These are phyloP conservation scores for Volvariella volvacea DNA, from an alignment of 1,284 basidiomycete genomes.

Conservation along the genomic window DNA sequence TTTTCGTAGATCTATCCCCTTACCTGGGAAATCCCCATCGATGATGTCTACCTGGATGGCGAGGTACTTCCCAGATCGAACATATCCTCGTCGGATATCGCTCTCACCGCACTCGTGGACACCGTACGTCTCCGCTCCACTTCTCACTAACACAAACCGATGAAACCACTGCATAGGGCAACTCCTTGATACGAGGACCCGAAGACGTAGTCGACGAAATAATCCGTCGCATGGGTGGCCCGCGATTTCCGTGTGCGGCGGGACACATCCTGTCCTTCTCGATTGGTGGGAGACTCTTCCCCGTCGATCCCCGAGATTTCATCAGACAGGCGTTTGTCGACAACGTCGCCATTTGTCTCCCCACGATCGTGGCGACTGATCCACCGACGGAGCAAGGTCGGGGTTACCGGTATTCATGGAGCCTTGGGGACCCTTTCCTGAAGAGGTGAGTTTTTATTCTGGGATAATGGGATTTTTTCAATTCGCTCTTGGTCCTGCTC, in stretches of 20 bases:
- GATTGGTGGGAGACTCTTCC: constrained; percentile 56
- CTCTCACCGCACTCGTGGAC: constrained; percentile 46
- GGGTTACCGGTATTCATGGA: constrained; percentile 49
- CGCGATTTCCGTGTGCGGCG: constrained; percentile 26
- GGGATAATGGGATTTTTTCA: neutral
- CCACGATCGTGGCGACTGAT: constrained; percentile 49
- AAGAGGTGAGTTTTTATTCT: constrained; percentile 31
- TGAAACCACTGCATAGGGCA: constrained; percentile 27
- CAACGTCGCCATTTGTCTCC: constrained; percentile 36
- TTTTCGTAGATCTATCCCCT: constrained; percentile 27
- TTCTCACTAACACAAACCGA: neutral
- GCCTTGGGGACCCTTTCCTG: constrained; percentile 46
- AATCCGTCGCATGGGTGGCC: constrained; percentile 25
- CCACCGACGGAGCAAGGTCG: constrained; percentile 27
- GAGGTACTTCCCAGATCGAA: constrained; percentile 37
- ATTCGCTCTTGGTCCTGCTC: constrained; percentile 2
- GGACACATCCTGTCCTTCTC: constrained; percentile 54
- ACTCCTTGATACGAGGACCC: constrained; percentile 51
- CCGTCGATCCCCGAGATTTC: constrained; percentile 63
- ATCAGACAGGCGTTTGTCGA: constrained; percentile 29
- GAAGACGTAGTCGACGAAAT: constrained; percentile 41
- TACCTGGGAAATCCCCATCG: constrained; percentile 53
- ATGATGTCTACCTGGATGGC: constrained; percentile 51
- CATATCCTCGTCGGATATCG: constrained; percentile 25
- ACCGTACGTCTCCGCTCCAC: constrained; percentile 28